Conservation (phyloP, 2,329 filamentous ascomycete species). For the Claviceps capensis region DNA sequence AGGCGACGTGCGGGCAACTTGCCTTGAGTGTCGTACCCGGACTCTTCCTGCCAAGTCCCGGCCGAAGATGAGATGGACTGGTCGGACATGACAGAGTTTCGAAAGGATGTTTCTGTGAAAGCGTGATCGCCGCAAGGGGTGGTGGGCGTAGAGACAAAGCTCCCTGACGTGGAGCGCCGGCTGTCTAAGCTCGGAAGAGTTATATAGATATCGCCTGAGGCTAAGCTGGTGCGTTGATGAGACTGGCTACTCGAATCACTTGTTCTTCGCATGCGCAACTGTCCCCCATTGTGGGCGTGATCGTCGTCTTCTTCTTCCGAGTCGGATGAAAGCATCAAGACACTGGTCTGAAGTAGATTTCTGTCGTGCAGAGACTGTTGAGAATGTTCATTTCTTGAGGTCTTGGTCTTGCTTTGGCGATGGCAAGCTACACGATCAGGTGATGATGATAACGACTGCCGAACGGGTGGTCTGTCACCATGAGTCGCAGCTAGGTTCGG, state of each 20-base stretch:
- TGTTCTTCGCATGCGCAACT: not conserved
- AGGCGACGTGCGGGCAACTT: conserved; percentile 19
- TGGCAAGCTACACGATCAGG: conserved; percentile 34
- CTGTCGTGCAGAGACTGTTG: conserved; percentile 31
- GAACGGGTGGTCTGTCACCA: conserved; percentile 6
- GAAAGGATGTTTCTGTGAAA: conserved; percentile 12
- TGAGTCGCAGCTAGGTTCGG: conserved; percentile 2
- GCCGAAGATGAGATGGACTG: conserved; percentile 24
- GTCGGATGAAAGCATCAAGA: conserved; percentile 43
- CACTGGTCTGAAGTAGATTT: conserved; percentile 40
- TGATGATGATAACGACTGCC: conserved; percentile 16
- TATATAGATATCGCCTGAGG: conserved; percentile 27
- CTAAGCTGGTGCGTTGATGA: conserved; percentile 25
- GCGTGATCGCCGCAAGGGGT: conserved; percentile 13
- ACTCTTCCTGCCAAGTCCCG: conserved; percentile 18
- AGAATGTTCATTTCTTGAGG: conserved; percentile 29
- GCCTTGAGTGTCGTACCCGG: conserved; percentile 23
- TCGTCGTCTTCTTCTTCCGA: conserved; percentile 33
- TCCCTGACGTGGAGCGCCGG: conserved; percentile 1
- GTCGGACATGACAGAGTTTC: conserved; percentile 23
- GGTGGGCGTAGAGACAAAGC: conserved; percentile 12
- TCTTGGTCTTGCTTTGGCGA: conserved; percentile 37
- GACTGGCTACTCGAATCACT: conserved; percentile 18
- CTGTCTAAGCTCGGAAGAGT: conserved; percentile 21
- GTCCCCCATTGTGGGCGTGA: conserved; percentile 7